phyloP scores from a whole-genome alignment of 2,329 filamentous ascomycete genomes.

The Apiospora marii region DNA sequence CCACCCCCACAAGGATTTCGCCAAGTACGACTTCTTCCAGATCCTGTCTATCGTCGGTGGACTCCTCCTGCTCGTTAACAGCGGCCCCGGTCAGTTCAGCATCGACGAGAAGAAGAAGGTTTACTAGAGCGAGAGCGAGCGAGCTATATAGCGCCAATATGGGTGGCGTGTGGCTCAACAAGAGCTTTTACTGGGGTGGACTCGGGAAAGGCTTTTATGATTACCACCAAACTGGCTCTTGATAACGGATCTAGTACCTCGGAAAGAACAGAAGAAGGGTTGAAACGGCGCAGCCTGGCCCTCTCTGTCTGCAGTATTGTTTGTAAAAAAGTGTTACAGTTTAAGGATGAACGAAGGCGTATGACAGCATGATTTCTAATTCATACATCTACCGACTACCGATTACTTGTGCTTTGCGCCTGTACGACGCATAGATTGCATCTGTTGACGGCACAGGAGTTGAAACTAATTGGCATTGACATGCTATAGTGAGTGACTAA shows the following conservation, averaged over 20 bases:
- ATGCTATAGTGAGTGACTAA: background rate
- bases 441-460: background rate
- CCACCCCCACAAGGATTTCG: conserved; percentile 99
- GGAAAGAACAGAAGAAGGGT: conserved; percentile 25
- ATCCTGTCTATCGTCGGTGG: conserved; percentile 98
- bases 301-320: conserved; percentile 13
- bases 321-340: conserved; percentile 26
- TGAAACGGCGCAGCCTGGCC: conserved; percentile 28
- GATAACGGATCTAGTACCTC: conserved; percentile 24
- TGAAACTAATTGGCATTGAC: background rate
- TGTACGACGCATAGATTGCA: background rate
- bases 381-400: background rate
- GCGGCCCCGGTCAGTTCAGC: conserved; percentile 95
- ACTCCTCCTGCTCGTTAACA: conserved; percentile 96
- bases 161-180: background rate
- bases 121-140: conserved; percentile 65
- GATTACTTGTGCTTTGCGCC: background rate
- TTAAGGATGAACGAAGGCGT: conserved; percentile 26
- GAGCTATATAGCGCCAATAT: conserved; percentile 6
- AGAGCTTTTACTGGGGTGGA: background rate
- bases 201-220: background rate
- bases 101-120: conserved; percentile 99
- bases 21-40: conserved; percentile 99
- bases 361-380: conserved; percentile 8
- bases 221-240: background rate